Conservation (phyloP, 116 monocot genomes). For the Iris pallida region DNA sequence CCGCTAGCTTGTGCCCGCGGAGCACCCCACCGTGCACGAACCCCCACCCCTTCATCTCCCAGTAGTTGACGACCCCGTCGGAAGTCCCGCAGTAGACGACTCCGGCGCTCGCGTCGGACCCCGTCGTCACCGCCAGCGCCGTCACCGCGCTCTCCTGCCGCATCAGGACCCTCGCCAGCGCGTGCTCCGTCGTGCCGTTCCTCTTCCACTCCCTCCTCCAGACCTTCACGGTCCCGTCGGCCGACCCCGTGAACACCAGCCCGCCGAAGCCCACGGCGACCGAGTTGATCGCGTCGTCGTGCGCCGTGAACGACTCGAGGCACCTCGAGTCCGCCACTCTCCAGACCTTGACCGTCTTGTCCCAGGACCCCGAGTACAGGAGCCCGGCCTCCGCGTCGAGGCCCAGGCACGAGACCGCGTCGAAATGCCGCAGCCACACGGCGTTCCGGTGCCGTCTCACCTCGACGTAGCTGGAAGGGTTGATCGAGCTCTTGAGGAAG, state of each 20-base stretch:
- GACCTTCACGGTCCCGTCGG: slow-evolving; percentile 57
- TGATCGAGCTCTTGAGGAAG: slow-evolving; percentile 28
- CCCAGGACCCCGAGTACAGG: slow-evolving; percentile 52
- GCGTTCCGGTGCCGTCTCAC: slow-evolving; percentile 23
- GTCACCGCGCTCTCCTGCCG: slow-evolving; percentile 53
- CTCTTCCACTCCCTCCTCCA: slow-evolving; percentile 33
- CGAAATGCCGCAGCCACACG: slow-evolving; percentile 44
- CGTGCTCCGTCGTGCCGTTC: slow-evolving; percentile 12
- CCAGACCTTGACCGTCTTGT: slow-evolving; percentile 50
- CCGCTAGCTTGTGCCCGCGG: slow-evolving; percentile 50
- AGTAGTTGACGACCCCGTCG: slow-evolving; percentile 44
- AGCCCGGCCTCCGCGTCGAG: slow-evolving; percentile 26
- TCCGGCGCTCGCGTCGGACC: slow-evolving; percentile 7
- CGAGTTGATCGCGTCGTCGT: slow-evolving; percentile 48
- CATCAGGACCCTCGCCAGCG: slow-evolving; percentile 18
- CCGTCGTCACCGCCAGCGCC: slow-evolving; percentile 21
- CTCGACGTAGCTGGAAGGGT: slow-evolving; percentile 36
- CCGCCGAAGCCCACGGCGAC: slow-evolving; percentile 29
- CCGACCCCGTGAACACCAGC: slow-evolving; percentile 46
- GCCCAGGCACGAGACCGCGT: slow-evolving; percentile 38
- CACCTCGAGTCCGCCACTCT: slow-evolving; percentile 37
- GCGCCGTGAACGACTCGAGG: slow-evolving; percentile 38
- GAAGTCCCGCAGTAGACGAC: slow-evolving; percentile 46
- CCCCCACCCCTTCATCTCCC: slow-evolving; percentile 20
- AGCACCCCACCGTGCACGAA: slow-evolving; percentile 35